Conservation (phyloP, 805 yeast species). For the Candida alai region DNA sequence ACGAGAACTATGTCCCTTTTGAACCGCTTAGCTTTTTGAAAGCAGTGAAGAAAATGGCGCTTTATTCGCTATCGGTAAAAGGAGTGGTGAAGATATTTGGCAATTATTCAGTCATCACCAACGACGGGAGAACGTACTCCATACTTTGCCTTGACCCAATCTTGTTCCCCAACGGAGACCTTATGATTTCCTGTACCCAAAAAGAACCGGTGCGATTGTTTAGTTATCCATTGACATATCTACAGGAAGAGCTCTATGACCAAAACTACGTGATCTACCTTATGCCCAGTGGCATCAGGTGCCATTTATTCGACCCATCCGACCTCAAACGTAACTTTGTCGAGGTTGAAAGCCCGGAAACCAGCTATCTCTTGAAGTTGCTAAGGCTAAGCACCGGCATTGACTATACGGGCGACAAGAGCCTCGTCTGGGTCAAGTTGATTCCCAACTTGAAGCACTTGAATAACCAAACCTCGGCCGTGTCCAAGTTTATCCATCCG, state of each 20-base stretch:
- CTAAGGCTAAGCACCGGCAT: conserved; percentile 34
- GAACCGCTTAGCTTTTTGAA: conserved; percentile 36
- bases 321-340: conserved; percentile 18
- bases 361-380: conserved; percentile 24
- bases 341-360: conserved; percentile 17
- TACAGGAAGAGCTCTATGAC: conserved; percentile 9
- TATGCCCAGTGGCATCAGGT: conserved; percentile 40
- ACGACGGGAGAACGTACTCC: conserved; percentile 9
- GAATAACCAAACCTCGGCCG: conserved; percentile 62
- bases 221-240: conserved; percentile 18
- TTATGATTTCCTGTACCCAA: conserved; percentile 28
- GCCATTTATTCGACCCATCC: conserved; percentile 34
- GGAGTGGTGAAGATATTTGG: conserved; percentile 32
- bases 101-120: conserved; percentile 27
- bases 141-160: conserved; percentile 35
- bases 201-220: conserved; percentile 24
- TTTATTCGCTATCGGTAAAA: conserved; percentile 28
- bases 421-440: conserved; percentile 55
- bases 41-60: conserved; percentile 35
- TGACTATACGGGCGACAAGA: conserved; percentile 16
- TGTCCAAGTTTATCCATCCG: conserved; percentile 53
- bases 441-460: conserved; percentile 66
- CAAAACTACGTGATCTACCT: conserved; percentile 32
- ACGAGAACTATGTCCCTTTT: conserved; percentile 26
- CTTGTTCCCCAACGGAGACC: conserved; percentile 35